Evolutionary conservation across 2,329 filamentous ascomycete genomes (phyloP).

Genomic region (Polychaeton citri): DNA sequence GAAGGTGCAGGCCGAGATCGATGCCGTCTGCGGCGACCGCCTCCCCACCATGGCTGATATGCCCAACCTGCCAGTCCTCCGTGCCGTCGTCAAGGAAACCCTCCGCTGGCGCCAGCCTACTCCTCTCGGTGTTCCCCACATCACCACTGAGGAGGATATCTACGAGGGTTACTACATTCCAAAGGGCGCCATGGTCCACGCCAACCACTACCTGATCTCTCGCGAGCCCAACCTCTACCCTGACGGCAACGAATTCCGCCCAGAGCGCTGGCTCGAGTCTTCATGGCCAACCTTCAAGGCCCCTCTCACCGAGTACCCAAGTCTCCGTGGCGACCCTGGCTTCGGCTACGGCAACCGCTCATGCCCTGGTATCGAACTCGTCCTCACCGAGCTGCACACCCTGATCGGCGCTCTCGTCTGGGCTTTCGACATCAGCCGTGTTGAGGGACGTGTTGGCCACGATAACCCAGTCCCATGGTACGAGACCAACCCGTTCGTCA

Average conservation of each 20-base stretch:
- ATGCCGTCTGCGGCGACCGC: conserved; percentile 40
- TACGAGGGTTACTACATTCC: conserved; percentile 25
- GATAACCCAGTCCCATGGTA: conserved; percentile 19
- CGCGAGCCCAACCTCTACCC: conserved; percentile 16
- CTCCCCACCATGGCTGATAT: conserved; percentile 40
- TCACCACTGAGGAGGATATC: conserved; percentile 19
- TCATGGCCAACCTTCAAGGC: conserved; percentile 23
- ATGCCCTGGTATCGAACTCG: conserved; percentile 22
- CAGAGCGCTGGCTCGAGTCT: conserved; percentile 21
- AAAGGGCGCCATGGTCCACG: conserved; percentile 22
- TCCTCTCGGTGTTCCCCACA: conserved; percentile 28
- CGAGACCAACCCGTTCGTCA: conserved; percentile 20
- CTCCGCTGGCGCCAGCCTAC: conserved; percentile 43
- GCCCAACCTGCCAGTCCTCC: conserved; percentile 37
- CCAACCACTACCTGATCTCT: background rate
- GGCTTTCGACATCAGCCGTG: conserved; percentile 16
- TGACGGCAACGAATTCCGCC: conserved; percentile 17
- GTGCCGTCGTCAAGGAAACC: conserved; percentile 46
- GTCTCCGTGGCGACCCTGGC: conserved; percentile 17
- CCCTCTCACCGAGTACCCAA: conserved; percentile 22
- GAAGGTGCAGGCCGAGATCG: conserved; percentile 41
- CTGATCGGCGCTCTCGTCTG: conserved; percentile 18
- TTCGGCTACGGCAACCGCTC: conserved; percentile 23
- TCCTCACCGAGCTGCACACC: conserved; percentile 16
- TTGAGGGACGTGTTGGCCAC: conserved; percentile 8